Base-by-base conservation (phyloP, 495 filamentous ascomycete genomes). In the Oidiodendron maius region DNA sequence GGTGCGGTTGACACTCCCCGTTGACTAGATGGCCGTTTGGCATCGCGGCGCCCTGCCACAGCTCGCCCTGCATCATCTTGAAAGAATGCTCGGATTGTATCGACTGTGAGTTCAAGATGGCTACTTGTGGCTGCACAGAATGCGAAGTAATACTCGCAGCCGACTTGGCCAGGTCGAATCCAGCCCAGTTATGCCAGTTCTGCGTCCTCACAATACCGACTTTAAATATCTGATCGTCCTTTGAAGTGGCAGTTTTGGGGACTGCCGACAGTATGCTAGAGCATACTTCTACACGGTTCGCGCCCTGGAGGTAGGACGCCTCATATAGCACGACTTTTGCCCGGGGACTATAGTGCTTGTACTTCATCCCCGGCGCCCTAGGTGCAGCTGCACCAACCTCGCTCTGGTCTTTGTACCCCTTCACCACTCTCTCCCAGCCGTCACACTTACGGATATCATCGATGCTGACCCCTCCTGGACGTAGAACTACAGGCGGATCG, bases 301-400 rank as follows among this genome's bases (percentile, higher is more conserved):
- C 2, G 17, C 3, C 39, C 30, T 42, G 16, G 17, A 15, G 18
- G 20, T 34, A 13, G n/a, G 48, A 4, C n/a, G 52, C 45, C 62
- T 95, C 87, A 61, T 86, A 93, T 1, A 99, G 71, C 18, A 96
- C 69, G 9, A 99, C 91, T 24, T 74, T 81, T 13, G 93, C 93
- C 59, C 84, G 86, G 0, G 93, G 93, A 17, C 90, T 94, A 61
- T 99, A 99, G 63, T 99, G 93, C 56, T 90, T 84, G 65, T 99
- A 99, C 61, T 99, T 99, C 93, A 99, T 99, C 2, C 93, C 93
- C 8, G 93, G 93, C 2, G 91, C 91, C 46, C 84, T 77, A 4
- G 94, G 91, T 18, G 71, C 69, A 46, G 71, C 64, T 42, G 60
- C 75, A 1, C 69, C 77, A 13, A 62, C 54, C 54, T 82, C 77